Evolutionary conservation across 1,284 basidiomycete species (phyloP), one percentile per base, ranked within the genome.

Genomic region (Ustilago sp.): DNA sequence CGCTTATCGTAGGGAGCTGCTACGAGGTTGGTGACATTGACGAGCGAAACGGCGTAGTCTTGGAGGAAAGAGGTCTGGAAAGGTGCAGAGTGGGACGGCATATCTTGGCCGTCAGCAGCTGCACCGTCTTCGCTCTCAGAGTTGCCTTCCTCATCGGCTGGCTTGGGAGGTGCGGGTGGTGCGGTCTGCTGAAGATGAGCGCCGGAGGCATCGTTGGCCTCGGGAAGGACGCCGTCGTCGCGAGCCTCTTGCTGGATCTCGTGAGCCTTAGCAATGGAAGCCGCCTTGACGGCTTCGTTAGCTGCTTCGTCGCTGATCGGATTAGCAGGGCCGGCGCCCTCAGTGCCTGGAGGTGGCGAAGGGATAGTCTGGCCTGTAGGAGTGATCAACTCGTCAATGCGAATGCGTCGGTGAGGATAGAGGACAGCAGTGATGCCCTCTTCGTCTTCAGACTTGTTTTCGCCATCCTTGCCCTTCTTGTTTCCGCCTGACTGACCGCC

Each of bases 331-430:
- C 76, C 76, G 6, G 76, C 76, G 4, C 72, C 76, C 31, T 78
- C 76, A 6, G 68, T 74, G 15, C 76, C 76, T 28, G 76, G 76
- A 15, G 76, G 72, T 11, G 76, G 72, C 45, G 72, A 66, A 32
- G 76, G 76, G 36, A 78, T 78, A 47, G 71, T 78, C 57, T 74
- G 52, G 9, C 76, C 72, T 31, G 63, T 64, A 2, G 85, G 79
- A 7, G 83, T 79, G 50, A 83, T 87, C 39, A 99, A 89, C 62
- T 96, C 93, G 66, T 93, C 94, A 64, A 99, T 95, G 85, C 89
- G 90, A 78, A 99, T 97, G 61, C 96, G 89, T 64, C 97, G 89
- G 86, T 98, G 95, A 9, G 96, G 96, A 87, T 98, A 98, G 54
- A 98, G 89, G 11, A 98, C 95, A 28, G 94, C 95, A 2, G 95